Conservation (phyloP, 257 asterid species). For the Solanum tarapatanum region DNA sequence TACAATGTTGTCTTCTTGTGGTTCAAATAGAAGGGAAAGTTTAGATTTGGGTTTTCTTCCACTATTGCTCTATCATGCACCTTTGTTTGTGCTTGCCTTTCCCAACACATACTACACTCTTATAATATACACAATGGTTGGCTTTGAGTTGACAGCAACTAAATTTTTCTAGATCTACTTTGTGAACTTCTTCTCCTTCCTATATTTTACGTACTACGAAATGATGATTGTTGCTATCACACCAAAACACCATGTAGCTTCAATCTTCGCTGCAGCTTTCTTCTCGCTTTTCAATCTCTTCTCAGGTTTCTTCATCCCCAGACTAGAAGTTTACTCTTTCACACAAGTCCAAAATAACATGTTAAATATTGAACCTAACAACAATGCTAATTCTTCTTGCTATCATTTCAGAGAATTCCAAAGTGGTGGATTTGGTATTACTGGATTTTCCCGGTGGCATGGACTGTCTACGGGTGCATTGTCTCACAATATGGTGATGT, state of each 20-base stretch:
- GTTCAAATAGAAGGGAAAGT: no score
- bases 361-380: neutral
- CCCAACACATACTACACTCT: neutral
- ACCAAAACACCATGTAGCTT: constrained; percentile 74
- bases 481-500: constrained; percentile 67
- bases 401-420: constrained; percentile 36
- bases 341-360: neutral
- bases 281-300: constrained; percentile 67
- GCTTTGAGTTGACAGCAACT: constrained; percentile 61
- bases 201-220: constrained; percentile 78
- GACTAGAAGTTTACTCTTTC: constrained; percentile 37
- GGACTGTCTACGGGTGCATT: constrained; percentile 63
- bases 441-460: constrained; percentile 80
- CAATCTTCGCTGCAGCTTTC: constrained; percentile 70
- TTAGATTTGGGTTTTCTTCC: no score
- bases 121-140: constrained; percentile 73
- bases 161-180: constrained; percentile 84
- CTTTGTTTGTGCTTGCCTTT: no score
- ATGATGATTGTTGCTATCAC: constrained; percentile 86
- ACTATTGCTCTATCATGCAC: no score
- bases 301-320: constrained; percentile 74
- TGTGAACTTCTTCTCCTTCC: constrained; percentile 58
- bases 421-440: constrained; percentile 92
- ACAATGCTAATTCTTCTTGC: neutral
- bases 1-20: no score